Percentiles rank a stretch among this genome's conserved stretches.
Evolutionary conservation across 495 filamentous ascomycete genomes (phyloP).

Genomic region (Bacidia rubella): DNA sequence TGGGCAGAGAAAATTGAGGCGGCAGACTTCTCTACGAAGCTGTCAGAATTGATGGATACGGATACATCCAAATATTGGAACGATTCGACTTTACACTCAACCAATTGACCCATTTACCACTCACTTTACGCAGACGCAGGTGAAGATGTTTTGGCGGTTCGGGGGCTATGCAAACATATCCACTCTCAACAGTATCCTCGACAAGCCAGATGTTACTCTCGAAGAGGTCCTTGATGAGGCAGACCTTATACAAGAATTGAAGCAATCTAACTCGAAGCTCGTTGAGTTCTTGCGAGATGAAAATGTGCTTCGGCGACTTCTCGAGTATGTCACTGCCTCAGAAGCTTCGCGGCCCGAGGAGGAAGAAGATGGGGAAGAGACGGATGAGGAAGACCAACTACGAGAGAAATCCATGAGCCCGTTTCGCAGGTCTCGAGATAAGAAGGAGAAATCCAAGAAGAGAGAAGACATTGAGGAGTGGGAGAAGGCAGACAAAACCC

Average conservation of each 20-base stretch:
- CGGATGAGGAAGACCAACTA: constrained; percentile 29
- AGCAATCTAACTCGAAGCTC: constrained; percentile 94
- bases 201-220: constrained; percentile 84
- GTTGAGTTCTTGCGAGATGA: constrained; percentile 90
- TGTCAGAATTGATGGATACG: neutral
- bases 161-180: constrained; percentile 96
- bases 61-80: no score
- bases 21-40: neutral
- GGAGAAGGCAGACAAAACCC: constrained; percentile 70
- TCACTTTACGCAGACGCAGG: neutral
- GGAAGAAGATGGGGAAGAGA: constrained; percentile 44
- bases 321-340: constrained; percentile 82
- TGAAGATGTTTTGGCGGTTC: constrained; percentile 94
- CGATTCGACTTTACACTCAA: neutral
- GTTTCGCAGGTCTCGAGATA: constrained; percentile 13
- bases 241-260: constrained; percentile 92
- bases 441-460: constrained; percentile 31
- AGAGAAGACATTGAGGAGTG: constrained; percentile 42
- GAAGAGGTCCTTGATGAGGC: constrained; percentile 94
- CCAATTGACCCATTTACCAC: neutral
- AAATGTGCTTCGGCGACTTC: constrained; percentile 69
- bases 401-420: constrained; percentile 19
- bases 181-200: constrained; percentile 88
- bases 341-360: constrained; percentile 49
- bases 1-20: neutral